These are phyloP conservation scores for Ceratobasidium sp. DNA, from an alignment of 1,284 basidiomycete species.

Conservation along the genomic window DNA sequence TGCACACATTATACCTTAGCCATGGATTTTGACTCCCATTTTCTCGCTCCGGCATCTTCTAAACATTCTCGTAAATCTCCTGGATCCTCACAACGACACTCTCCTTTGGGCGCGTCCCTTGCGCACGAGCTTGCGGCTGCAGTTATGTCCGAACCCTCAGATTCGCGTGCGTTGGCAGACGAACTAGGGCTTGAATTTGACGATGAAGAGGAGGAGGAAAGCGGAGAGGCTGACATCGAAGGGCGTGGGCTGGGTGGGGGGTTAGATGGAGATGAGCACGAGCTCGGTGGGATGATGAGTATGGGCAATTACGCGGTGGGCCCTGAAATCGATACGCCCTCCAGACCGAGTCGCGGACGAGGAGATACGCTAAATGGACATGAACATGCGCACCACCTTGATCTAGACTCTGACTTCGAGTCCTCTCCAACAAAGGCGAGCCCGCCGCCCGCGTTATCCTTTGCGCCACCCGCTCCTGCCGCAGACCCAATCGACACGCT, in stretches of 20 bases:
- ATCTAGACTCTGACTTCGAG: slow-evolving; percentile 33
- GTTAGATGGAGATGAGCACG: background rate
- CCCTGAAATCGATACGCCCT: slow-evolving; percentile 29
- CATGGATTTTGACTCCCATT: slow-evolving; percentile 49
- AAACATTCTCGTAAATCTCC: slow-evolving; percentile 63
- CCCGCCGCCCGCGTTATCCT: slow-evolving; percentile 16
- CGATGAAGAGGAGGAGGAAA: slow-evolving; percentile 84
- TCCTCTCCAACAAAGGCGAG: slow-evolving; percentile 19
- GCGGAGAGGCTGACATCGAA: slow-evolving; percentile 59
- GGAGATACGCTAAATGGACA: slow-evolving; percentile 30
- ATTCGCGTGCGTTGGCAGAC: slow-evolving; percentile 80
- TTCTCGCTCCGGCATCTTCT: slow-evolving; percentile 50
- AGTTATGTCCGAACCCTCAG: slow-evolving; percentile 83
- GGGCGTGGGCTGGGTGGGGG: background rate
- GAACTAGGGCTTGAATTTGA: slow-evolving; percentile 89
- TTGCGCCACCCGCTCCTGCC: background rate
- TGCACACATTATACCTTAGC: slow-evolving; percentile 11
- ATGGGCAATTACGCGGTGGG: slow-evolving; percentile 4
- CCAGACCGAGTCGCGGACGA: slow-evolving; percentile 22
- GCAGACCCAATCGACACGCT: slow-evolving; percentile 57
- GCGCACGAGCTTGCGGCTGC: slow-evolving; percentile 86
- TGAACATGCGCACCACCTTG: slow-evolving; percentile 15
- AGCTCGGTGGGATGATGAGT: slow-evolving; percentile 11
- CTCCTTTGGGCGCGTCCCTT: slow-evolving; percentile 63
- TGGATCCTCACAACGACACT: slow-evolving; percentile 59